phyloP scores from a whole-genome alignment of 2,329 filamentous ascomycete species.

The Erysiphe pulchra region DNA sequence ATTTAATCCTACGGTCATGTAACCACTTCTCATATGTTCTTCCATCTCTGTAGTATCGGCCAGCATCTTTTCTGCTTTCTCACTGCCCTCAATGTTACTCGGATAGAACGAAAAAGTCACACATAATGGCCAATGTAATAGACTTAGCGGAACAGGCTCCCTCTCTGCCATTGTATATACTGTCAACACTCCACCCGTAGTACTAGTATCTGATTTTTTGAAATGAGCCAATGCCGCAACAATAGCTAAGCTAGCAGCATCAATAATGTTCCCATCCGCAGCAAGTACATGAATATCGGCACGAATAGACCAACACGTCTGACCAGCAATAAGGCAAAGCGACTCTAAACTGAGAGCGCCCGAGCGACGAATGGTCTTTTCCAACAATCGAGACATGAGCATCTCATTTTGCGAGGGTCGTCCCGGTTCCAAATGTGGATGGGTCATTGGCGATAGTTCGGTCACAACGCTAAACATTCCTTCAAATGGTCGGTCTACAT shows the following conservation, averaged over 20 bases:
- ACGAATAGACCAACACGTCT: constrained; percentile 76
- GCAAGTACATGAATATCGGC: constrained; percentile 81
- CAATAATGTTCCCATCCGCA: constrained; percentile 73
- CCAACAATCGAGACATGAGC: constrained; percentile 23
- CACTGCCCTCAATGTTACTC: constrained; percentile 22
- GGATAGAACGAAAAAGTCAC: constrained; percentile 68
- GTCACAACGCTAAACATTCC: constrained; percentile 1
- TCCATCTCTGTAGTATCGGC: constrained; percentile 50
- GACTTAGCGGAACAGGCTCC: constrained; percentile 69
- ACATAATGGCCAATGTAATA: constrained; percentile 80
- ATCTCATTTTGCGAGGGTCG: background rate
- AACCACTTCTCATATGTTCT: constrained; percentile 48
- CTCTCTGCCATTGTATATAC: constrained; percentile 67
- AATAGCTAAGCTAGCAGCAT: constrained; percentile 64
- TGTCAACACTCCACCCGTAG: constrained; percentile 62
- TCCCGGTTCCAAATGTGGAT: constrained; percentile 16
- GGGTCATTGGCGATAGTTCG: constrained; percentile 1
- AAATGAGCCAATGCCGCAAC: constrained; percentile 81
- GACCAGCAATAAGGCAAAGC: constrained; percentile 70
- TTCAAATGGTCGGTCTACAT: constrained; percentile 1
- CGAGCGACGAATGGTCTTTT: constrained; percentile 82
- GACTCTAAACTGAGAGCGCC: constrained; percentile 88
- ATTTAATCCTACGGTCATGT: constrained; percentile 43
- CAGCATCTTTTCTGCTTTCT: constrained; percentile 42
- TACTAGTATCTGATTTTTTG: constrained; percentile 64